Base-by-base conservation (phyloP, 345 rosid species). In the Citrus unshiu region DNA sequence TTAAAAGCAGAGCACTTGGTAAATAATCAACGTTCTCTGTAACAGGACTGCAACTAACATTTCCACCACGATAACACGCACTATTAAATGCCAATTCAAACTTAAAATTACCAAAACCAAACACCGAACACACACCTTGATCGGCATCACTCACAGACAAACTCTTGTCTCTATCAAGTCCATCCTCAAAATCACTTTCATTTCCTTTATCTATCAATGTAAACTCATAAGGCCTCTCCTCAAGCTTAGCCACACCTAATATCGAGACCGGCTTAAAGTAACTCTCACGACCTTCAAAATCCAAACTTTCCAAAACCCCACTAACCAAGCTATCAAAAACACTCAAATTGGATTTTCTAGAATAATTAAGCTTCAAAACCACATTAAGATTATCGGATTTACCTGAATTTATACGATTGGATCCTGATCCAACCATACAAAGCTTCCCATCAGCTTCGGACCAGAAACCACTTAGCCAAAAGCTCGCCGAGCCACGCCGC, bases 381-480 rank as follows among this genome's bases (percentile, higher is more conserved):
- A 74, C 93, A 82, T 86, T 65, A 27, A 78, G 67, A 57, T 77
- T 43, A 77, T 73, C 74, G 21, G 78, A 73, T 71, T 43, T 80
- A 64, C 93, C 91, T 35, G 78, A 78, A 77, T 74, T 76, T 6
- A 61, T 68, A 19, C 57, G 49, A 49, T 68, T 76, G 69, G 79
- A 60, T 21, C 89, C 87, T 74, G 98, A 91, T 89, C 98, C 98
- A 37, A 95, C 91, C 96, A 92, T 84, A 85, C 99, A 95, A 39
- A 93, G 89, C 83, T 81, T 86, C 77, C 96, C 95, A n/a, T 87
- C 82, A 68, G 89, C 79, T 81, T 88, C 84, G 4, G 93, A 89
- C 99, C 93, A 90, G 78, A 84, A 91, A 69, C 99, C 99, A 71
- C 68, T 82, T 3, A 95, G 81, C 21, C 78, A 77, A 78, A 95